Evolutionary conservation across 2,329 filamentous ascomycete genomes (phyloP).

Genomic region (Blumeriella jaapii): DNA sequence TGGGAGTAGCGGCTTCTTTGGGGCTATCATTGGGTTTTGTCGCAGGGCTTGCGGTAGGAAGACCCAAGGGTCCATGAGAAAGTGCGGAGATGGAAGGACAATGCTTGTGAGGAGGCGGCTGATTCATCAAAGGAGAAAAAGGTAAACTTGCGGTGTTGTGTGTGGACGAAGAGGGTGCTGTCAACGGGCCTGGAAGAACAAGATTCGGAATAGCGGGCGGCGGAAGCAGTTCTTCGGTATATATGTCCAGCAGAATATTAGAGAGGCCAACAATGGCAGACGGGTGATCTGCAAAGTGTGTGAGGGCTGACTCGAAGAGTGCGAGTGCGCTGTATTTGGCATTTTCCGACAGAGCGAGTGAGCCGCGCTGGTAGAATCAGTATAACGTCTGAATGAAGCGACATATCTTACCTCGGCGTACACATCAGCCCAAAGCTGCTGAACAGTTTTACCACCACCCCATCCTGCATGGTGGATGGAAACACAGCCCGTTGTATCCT

Average conservation of each 20-base stretch:
- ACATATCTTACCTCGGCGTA: slow-evolving; percentile 57
- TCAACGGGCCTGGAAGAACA: slow-evolving; percentile 19
- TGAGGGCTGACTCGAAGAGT: slow-evolving; percentile 73
- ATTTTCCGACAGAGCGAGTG: slow-evolving; percentile 21
- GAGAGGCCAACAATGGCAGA: slow-evolving; percentile 72
- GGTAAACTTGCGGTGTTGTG: slow-evolving; percentile 12
- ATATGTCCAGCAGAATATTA: slow-evolving; percentile 77
- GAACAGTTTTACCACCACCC: slow-evolving; percentile 70
- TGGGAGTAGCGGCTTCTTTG: slow-evolving; percentile 16
- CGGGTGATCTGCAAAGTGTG: slow-evolving; percentile 69
- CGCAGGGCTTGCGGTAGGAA: slow-evolving; percentile 18
- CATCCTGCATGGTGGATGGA: slow-evolving; percentile 56
- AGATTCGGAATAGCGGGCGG: slow-evolving; percentile 34
- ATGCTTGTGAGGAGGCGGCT: slow-evolving; percentile 6
- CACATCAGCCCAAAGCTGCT: slow-evolving; percentile 76
- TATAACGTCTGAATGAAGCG: slow-evolving; percentile 2
- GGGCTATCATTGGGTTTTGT: slow-evolving; percentile 21
- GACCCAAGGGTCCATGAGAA: slow-evolving; percentile 25
- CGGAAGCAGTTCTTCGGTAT: slow-evolving; percentile 55
- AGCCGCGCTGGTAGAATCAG: slow-evolving; percentile 24
- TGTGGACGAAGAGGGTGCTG: slow-evolving; percentile 20
- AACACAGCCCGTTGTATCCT: slow-evolving; percentile 49
- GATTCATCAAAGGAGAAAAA: slow-evolving; percentile 12
- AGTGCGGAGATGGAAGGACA: slow-evolving; percentile 8
- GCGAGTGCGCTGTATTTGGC: slow-evolving; percentile 56